Evolutionary conservation across 2,329 filamentous ascomycete genomes (phyloP), one percentile per base, ranked within the genome.

Genomic region (Fusarium duplospermum): DNA sequence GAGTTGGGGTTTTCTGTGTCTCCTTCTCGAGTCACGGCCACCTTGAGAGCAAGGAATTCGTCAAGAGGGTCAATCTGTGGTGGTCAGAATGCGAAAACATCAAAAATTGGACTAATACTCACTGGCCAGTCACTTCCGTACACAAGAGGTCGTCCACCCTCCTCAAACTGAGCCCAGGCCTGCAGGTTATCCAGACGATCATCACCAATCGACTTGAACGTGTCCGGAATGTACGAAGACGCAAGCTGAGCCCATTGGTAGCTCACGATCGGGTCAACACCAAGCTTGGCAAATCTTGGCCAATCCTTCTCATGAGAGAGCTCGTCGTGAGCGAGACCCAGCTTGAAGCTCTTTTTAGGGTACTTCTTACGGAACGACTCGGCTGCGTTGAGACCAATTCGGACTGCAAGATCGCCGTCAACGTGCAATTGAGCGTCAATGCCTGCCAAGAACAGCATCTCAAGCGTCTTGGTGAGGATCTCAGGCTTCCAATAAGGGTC

Each of bases 91-190:
- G 3, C 8, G 1, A 13, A 10, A 8, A 1, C 10, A 4, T 7
- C 29, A n/a, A 27, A 2, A 18, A 14, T 16, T 6, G 2, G 11
- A 7, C 6, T 13, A 18, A 14, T n/a, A 70, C 77, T 75, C 63
- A 78, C 77, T 20, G 77, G 77, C 76, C 77, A 79, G 42, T 79
- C 77, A 18, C 77, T 79, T 24, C 78, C 78, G 7, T 79, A 77
- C 5, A 77, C 47, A 33, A 76, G 61, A 52, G 66, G 67, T 2
- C 75, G 70, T 20, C 75, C 75, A 2, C 64, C 65, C 18, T 71
- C 47, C 16, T 74, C 71, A 7, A 78, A 68, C 4, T 76, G 42
- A 7, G 67, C 72, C 66, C 73, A 78, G 0, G 78, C 73, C 6
- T 80, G 71, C 2, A 89, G 61, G 29, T 79, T 72, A 10, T 71